Evolutionary conservation across 2,329 filamentous ascomycete genomes (phyloP).

Genomic region (Calcarisporium arbuscula): DNA sequence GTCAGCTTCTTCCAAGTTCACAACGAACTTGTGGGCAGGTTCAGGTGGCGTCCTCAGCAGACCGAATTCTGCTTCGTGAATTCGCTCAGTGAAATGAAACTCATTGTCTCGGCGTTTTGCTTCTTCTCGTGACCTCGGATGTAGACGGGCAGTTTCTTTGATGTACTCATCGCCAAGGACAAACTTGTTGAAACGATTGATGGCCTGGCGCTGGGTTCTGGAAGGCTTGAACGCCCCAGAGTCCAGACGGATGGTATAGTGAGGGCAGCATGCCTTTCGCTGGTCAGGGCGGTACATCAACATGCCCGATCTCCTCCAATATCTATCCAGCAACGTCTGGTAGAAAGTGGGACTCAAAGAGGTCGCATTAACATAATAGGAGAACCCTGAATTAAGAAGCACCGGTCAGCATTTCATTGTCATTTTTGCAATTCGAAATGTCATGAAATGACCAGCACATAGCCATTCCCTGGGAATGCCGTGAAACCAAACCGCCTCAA

Average conservation of each 20-base stretch:
- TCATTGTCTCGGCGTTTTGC: constrained; percentile 56
- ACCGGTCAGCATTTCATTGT: constrained; percentile 20
- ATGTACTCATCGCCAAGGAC: constrained; percentile 63
- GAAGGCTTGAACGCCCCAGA: constrained; percentile 57
- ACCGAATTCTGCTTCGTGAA: constrained; percentile 62
- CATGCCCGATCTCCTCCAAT: constrained; percentile 68
- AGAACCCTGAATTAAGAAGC: constrained; percentile 48
- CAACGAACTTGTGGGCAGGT: constrained; percentile 60
- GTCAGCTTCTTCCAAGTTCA: constrained; percentile 62
- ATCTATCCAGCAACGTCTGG: constrained; percentile 64
- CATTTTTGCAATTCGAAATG: too few relatives aligned
- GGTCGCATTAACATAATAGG: constrained; percentile 62
- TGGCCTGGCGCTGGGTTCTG: constrained; percentile 66
- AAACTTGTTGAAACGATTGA: constrained; percentile 71
- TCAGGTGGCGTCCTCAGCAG: constrained; percentile 51
- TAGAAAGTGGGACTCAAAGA: constrained; percentile 62
- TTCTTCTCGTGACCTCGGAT: constrained; percentile 63
- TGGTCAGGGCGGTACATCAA: constrained; percentile 76
- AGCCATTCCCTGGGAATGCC: too few relatives aligned
- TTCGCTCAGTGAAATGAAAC: constrained; percentile 59
- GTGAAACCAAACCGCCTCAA: too few relatives aligned
- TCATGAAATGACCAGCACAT: too few relatives aligned
- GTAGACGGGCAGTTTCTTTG: constrained; percentile 55
- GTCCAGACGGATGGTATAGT: constrained; percentile 77
- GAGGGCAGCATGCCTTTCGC: constrained; percentile 78